These are phyloP conservation scores for Arachis hypogaea DNA, from an alignment of 306 rosid genomes.

Conservation along the genomic window DNA sequence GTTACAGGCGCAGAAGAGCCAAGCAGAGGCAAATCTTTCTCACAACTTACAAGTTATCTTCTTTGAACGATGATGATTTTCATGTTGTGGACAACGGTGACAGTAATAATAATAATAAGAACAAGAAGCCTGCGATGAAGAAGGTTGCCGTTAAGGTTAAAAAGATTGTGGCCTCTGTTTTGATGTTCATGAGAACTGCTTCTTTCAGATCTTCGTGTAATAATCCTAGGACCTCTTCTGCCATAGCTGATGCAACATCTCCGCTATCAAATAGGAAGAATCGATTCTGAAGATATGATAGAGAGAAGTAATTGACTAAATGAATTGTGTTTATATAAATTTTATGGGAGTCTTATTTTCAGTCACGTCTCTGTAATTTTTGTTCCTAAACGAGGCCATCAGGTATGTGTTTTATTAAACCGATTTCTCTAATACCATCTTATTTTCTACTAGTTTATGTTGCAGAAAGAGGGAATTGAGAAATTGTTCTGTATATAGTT, in stretches of 20 bases:
- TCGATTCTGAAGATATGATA: neutral
- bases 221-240: conserved; percentile 42
- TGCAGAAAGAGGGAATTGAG: too few relatives aligned
- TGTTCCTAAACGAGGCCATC: too few relatives aligned
- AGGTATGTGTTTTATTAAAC: neutral
- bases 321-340: too few relatives aligned
- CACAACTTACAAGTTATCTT: conserved; percentile 55
- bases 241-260: conserved; percentile 35
- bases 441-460: neutral
- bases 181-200: conserved; percentile 44
- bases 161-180: conserved; percentile 46
- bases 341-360: too few relatives aligned
- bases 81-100: too few relatives aligned
- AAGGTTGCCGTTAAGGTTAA: conserved; percentile 56
- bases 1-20: conserved; percentile 57
- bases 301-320: too few relatives aligned
- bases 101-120: neutral
- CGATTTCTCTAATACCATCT: conserved; percentile 1
- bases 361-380: too few relatives aligned
- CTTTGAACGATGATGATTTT: conserved; percentile 30
- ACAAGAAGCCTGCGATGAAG: conserved; percentile 42
- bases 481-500: too few relatives aligned
- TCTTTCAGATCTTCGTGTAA: conserved; percentile 44
- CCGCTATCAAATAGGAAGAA: conserved; percentile 37
- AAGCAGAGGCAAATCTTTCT: conserved; percentile 64